Evolutionary conservation across 2,329 filamentous ascomycete genomes (phyloP).

Genomic region (Penicillium sp.): DNA sequence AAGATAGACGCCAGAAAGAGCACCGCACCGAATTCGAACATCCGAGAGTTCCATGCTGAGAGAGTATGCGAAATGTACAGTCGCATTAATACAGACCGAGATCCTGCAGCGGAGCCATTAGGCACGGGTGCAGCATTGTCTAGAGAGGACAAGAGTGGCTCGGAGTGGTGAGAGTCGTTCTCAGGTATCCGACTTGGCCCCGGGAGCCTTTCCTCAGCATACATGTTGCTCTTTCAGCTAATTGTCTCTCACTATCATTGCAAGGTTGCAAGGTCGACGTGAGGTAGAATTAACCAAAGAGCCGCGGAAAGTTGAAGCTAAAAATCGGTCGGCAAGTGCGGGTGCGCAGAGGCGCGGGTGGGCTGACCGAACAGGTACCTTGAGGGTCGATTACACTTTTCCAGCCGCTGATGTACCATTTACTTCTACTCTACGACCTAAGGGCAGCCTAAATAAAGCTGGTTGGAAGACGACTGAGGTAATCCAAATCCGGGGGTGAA

Average conservation of each 20-base stretch:
- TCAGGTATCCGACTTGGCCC: background rate
- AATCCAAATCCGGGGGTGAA: slow-evolving; percentile 16
- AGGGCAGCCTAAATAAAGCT: too few species aligned
- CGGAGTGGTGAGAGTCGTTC: background rate
- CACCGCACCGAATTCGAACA: slow-evolving; percentile 63
- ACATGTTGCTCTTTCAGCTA: background rate
- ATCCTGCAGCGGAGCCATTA: background rate
- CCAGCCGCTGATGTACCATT: too few species aligned
- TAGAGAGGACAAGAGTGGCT: background rate
- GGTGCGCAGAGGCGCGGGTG: background rate
- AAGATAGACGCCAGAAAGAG: slow-evolving; percentile 58
- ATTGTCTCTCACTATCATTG: background rate
- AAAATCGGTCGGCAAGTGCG: background rate
- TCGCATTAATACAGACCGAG: slow-evolving; percentile 12
- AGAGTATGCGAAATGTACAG: slow-evolving; percentile 62
- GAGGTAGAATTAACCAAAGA: background rate
- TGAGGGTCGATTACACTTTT: too few species aligned
- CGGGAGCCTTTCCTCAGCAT: background rate
- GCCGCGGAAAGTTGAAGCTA: background rate
- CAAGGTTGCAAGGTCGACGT: background rate
- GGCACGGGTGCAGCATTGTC: background rate
- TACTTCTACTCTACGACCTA: too few species aligned
- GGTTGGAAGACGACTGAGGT: slow-evolving; percentile 2
- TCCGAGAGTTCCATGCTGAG: slow-evolving; percentile 63
- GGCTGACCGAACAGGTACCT: background rate